These are phyloP conservation scores for Nidularia pulvinata DNA, from an alignment of 768 basidiomycete genomes.

Conservation along the genomic window DNA sequence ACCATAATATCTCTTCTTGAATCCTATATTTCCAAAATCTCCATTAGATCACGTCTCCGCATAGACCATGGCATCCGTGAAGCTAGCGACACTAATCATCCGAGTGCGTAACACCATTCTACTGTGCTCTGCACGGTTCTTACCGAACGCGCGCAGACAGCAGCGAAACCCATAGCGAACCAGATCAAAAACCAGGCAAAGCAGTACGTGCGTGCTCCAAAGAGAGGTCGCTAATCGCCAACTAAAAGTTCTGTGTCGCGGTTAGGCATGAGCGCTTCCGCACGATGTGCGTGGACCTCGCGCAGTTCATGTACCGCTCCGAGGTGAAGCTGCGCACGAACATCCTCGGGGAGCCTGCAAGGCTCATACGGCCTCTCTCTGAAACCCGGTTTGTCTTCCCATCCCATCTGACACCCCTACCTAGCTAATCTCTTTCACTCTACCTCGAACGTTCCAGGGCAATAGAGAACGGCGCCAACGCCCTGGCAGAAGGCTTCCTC, in stretches of 20 bases:
- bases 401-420: not conserved
- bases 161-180: slow-evolving; percentile 80
- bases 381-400: slow-evolving; percentile 58
- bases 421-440: too few species aligned
- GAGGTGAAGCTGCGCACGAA: slow-evolving; percentile 74
- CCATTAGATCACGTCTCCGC: too few species aligned
- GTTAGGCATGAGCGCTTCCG: slow-evolving; percentile 71
- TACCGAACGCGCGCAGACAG: slow-evolving; percentile 43
- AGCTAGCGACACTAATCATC: slow-evolving; percentile 5
- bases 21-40: too few species aligned
- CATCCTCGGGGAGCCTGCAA: slow-evolving; percentile 76
- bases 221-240: not conserved
- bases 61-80: not conserved
- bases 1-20: too few species aligned
- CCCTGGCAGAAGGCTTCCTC: slow-evolving; percentile 83
- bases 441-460: slow-evolving; percentile 56
- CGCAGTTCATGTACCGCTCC: slow-evolving; percentile 74
- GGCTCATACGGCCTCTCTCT: slow-evolving; percentile 72
- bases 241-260: not conserved
- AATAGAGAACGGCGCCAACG: slow-evolving; percentile 85
- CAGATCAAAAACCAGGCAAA: slow-evolving; percentile 70
- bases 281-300: slow-evolving; percentile 66
- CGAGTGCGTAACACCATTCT: slow-evolving; percentile 1
- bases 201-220: slow-evolving; percentile 42
- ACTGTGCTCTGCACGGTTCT: not conserved